Evolutionary conservation across 352 stramenopile genomes (phyloP).

Genomic region (Phytopythium helicoides): DNA sequence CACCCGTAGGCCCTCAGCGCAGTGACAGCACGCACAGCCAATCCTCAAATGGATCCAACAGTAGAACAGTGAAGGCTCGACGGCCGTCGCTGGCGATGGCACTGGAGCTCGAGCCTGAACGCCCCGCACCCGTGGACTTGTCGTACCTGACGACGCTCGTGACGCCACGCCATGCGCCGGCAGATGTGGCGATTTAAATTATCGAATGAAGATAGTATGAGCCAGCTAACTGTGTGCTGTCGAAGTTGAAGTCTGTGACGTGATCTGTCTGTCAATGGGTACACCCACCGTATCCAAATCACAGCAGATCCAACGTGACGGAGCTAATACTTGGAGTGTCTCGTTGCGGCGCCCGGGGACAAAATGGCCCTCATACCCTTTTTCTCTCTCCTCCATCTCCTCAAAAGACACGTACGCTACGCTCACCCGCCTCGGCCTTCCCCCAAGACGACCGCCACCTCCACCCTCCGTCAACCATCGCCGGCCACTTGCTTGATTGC

Average conservation of each 20-base stretch:
- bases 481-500: neutral
- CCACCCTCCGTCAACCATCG: conserved; percentile 1
- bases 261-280: too few species aligned
- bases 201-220: neutral
- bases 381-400: too few species aligned
- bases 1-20: neutral
- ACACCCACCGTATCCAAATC: too few species aligned
- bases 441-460: neutral
- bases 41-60: conserved; percentile 8
- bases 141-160: conserved; percentile 50
- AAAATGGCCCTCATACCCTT: too few species aligned
- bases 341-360: too few species aligned
- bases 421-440: conserved; percentile 4
- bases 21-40: conserved; percentile 15
- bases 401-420: too few species aligned
- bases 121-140: conserved; percentile 34
- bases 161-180: conserved; percentile 21
- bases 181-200: conserved; percentile 31
- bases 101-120: conserved; percentile 17
- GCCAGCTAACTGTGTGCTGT: too few species aligned
- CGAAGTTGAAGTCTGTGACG: too few species aligned
- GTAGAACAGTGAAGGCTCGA: conserved; percentile 8
- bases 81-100: conserved; percentile 16
- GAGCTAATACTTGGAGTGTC: neutral
- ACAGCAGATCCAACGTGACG: too few species aligned